Conservation (phyloP, 1,139 yeast genomes). For the Pichia sp. region DNA sequence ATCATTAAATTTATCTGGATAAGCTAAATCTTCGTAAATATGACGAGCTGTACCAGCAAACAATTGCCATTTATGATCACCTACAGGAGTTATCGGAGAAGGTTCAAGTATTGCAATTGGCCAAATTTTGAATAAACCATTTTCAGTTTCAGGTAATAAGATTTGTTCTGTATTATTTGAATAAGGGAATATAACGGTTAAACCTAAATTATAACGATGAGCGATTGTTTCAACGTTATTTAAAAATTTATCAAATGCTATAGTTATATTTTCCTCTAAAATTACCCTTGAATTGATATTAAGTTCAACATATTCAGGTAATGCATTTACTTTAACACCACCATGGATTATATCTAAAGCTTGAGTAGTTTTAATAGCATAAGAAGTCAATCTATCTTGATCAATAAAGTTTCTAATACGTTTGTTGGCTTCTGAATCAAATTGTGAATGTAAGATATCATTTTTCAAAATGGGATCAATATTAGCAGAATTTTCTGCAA, state of each 20-base stretch:
- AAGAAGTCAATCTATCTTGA: conserved; percentile 29
- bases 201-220: conserved; percentile 38
- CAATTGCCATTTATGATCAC: conserved; percentile 37
- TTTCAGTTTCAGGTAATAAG: conserved; percentile 31
- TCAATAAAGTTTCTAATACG: conserved; percentile 32
- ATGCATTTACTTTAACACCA: conserved; percentile 64
- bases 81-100: conserved; percentile 41
- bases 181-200: conserved; percentile 23
- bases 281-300: conserved; percentile 31
- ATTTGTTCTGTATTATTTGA: conserved; percentile 27
- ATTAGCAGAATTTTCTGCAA: conserved; percentile 34
- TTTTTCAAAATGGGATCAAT: conserved; percentile 31
- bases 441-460: conserved; percentile 34
- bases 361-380: conserved; percentile 53
- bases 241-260: conserved; percentile 22
- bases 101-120: conserved; percentile 34
- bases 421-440: conserved; percentile 33
- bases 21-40: conserved; percentile 40
- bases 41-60: conserved; percentile 43
- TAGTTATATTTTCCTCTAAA: conserved; percentile 31
- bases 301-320: conserved; percentile 59
- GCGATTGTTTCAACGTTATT: conserved; percentile 36
- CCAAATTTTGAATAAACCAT: conserved; percentile 43
- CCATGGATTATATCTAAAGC: conserved; percentile 65
- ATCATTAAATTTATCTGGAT: conserved; percentile 32